A percentile compares a stretch with the other conserved stretches of the same genome.
Evolutionary conservation across 2,329 filamentous ascomycete genomes (phyloP).

Genomic region (Alternaria angustiovoidea): DNA sequence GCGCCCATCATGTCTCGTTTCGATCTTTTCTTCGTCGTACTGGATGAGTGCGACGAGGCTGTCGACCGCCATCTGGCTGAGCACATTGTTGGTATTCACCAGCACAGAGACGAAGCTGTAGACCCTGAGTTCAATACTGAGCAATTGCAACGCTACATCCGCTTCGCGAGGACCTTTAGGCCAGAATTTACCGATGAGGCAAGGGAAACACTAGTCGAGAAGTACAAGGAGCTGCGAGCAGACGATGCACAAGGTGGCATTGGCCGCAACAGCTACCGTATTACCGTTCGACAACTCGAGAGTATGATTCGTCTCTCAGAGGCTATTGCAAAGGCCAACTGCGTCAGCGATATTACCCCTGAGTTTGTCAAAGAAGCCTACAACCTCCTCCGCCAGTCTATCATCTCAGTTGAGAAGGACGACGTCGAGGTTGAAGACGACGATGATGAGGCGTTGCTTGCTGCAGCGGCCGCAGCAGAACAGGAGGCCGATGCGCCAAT

Average conservation of each 20-base stretch:
- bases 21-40: constrained; percentile 96
- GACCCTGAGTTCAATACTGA: constrained; percentile 95
- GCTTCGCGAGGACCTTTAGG: constrained; percentile 92
- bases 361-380: constrained; percentile 92
- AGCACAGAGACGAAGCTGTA: constrained; percentile 89
- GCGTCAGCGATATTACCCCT: constrained; percentile 85
- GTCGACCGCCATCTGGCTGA: constrained; percentile 90
- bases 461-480: constrained; percentile 59
- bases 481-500: constrained; percentile 53
- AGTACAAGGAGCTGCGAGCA: constrained; percentile 93
- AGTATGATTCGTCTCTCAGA: constrained; percentile 94
- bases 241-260: constrained; percentile 95
- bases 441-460: constrained; percentile 68
- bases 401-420: constrained; percentile 97
- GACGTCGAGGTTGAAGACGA: constrained; percentile 92
- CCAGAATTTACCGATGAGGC: constrained; percentile 91
- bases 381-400: constrained; percentile 89
- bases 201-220: constrained; percentile 82
- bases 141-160: constrained; percentile 95
- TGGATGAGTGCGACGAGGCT: constrained; percentile 94
- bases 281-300: constrained; percentile 95
- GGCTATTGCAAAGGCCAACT: constrained; percentile 98
- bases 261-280: constrained; percentile 94
- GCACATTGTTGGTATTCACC: constrained; percentile 94
- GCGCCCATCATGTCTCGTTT: constrained; percentile 99